Evolutionary conservation across 148 eudicot genomes (phyloP).

Genomic region (Fagopyrum esculentum): DNA sequence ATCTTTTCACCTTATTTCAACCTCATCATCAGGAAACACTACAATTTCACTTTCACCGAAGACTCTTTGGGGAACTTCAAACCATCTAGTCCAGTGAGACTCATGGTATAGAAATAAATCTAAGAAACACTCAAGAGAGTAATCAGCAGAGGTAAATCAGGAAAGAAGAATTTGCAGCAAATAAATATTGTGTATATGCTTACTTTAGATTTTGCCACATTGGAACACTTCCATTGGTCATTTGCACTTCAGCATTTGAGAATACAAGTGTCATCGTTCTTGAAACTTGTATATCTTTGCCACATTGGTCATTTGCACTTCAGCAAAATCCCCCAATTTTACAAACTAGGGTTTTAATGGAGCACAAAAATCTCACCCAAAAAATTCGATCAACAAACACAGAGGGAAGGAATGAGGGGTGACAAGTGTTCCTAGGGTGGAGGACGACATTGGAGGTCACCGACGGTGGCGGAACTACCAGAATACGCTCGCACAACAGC

Average conservation of each 20-base stretch:
- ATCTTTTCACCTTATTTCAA: conserved; percentile 36
- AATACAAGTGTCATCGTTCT: conserved; percentile 28
- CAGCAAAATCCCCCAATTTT: too few relatives aligned
- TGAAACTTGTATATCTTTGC: too few relatives aligned
- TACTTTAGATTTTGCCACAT: conserved; percentile 43
- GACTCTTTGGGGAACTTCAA: conserved; percentile 15
- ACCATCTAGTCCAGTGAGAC: conserved; percentile 15
- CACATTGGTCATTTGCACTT: too few relatives aligned
- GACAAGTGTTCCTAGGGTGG: too few relatives aligned
- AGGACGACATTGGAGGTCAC: too few relatives aligned
- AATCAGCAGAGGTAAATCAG: conserved; percentile 11
- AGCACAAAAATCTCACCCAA: too few relatives aligned
- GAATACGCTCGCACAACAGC: too few relatives aligned
- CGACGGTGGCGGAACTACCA: too few relatives aligned
- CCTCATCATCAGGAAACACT: conserved; percentile 20
- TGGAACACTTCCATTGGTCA: conserved; percentile 25
- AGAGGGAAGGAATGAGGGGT: too few relatives aligned
- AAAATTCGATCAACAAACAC: too few relatives aligned
- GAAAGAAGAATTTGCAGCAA: neutral
- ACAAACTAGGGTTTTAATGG: too few relatives aligned
- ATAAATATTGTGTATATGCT: neutral
- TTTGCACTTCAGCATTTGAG: conserved; percentile 41
- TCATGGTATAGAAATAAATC: conserved; percentile 27
- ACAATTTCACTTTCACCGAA: conserved; percentile 35
- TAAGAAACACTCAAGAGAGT: conserved; percentile 12